These are phyloP conservation scores for Linnemannia zychae DNA, from an alignment of 192 early-diverging fungal genomes.

Conservation along the genomic window DNA sequence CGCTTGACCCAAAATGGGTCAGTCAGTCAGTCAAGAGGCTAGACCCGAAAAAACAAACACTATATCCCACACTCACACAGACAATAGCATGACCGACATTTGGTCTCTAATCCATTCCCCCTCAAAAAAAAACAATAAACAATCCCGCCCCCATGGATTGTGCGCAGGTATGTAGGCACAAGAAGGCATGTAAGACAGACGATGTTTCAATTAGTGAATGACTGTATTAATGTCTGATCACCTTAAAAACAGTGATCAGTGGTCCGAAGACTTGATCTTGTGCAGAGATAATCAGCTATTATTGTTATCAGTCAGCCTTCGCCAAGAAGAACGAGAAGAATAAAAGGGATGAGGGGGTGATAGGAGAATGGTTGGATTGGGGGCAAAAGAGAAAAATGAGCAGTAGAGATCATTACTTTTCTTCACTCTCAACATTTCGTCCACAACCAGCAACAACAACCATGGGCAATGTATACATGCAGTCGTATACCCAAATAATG, in stretches of 20 bases:
- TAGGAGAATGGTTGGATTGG: not conserved
- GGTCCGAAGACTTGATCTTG: too few relatives aligned
- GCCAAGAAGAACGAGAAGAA: not conserved
- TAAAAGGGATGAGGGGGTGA: not conserved
- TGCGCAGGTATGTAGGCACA: too few relatives aligned
- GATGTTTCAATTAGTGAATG: too few relatives aligned
- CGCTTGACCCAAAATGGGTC: slow-evolving; percentile 4
- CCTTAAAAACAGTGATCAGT: too few relatives aligned
- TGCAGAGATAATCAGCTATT: too few relatives aligned
- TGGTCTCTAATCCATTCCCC: too few relatives aligned
- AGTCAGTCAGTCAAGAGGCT: not conserved
- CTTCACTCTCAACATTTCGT: not conserved
- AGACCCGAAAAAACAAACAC: not conserved
- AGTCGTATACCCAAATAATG: not conserved
- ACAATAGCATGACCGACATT: not conserved
- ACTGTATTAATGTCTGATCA: too few relatives aligned
- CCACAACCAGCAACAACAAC: not conserved
- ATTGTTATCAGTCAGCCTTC: not conserved
- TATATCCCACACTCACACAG: not conserved
- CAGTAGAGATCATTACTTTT: not conserved
- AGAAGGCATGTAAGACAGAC: too few relatives aligned
- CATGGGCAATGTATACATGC: not conserved
- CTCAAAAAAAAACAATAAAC: too few relatives aligned
- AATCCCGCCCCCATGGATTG: too few relatives aligned
- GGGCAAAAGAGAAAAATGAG: not conserved